Evolutionary conservation across 2,329 filamentous ascomycete genomes (phyloP).

Genomic region (Phoma sp.): DNA sequence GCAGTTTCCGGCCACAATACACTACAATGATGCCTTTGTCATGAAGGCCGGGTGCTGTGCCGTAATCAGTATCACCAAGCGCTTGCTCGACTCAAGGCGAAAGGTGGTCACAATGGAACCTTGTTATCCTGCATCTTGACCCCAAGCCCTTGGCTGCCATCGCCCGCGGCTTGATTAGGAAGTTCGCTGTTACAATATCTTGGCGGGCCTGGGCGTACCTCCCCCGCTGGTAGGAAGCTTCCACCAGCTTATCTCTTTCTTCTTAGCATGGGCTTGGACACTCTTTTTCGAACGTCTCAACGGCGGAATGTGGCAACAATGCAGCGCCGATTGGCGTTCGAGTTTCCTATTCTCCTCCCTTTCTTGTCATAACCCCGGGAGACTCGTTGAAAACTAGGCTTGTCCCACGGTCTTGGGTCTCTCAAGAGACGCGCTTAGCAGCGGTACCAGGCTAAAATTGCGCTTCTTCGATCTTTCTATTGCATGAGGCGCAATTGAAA

Average conservation of each 20-base stretch:
- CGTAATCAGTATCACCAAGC: conserved; percentile 7
- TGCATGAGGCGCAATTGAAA: conserved; percentile 19
- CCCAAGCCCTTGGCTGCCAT: conserved; percentile 30
- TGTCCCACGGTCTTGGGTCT: conserved; percentile 28
- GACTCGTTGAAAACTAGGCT: conserved; percentile 15
- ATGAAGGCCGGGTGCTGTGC: conserved; percentile 1
- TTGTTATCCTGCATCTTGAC: conserved; percentile 19
- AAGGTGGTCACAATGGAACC: conserved; percentile 18
- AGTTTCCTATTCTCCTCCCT: conserved; percentile 26
- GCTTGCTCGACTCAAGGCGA: conserved; percentile 17
- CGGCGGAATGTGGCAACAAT: conserved; percentile 14
- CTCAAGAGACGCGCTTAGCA: conserved; percentile 27
- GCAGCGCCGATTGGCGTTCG: conserved; percentile 20
- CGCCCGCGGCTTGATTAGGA: conserved; percentile 12
- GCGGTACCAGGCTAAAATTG: conserved; percentile 17
- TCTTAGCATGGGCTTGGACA: conserved; percentile 29
- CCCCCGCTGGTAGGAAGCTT: conserved; percentile 18
- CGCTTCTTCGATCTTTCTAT: conserved; percentile 19
- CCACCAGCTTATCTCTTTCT: conserved; percentile 26
- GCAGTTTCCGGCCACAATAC: background rate
- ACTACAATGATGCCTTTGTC: background rate
- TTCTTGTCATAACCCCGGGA: conserved; percentile 24
- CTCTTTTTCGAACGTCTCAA: conserved; percentile 28
- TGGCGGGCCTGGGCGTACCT: conserved; percentile 21
- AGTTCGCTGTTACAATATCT: conserved; percentile 16